Conservation (phyloP, 192 early-diverging fungal genomes). For the Gryganskiella cystojenkinii region DNA sequence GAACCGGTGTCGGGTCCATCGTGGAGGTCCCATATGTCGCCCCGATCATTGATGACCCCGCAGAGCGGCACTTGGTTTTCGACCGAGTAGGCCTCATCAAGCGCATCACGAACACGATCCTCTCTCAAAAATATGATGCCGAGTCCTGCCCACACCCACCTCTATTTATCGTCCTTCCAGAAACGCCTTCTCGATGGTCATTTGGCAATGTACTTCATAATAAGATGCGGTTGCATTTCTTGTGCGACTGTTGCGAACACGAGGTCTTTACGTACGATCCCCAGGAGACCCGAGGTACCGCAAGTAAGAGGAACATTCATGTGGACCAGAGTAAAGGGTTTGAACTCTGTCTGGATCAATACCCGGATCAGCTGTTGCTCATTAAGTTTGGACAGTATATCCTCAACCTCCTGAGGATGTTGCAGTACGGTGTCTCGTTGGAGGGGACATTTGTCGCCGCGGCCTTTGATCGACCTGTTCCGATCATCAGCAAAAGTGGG, state of each 20-base stretch:
- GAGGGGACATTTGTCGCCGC: conserved; percentile 28
- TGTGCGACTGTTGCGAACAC: conserved; percentile 40
- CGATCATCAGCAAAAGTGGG: conserved; percentile 8
- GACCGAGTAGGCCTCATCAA: conserved; percentile 28
- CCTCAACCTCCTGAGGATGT: conserved; percentile 38
- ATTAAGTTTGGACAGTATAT: conserved; percentile 41
- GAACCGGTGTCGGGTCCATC: not conserved
- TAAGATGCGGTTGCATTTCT: conserved; percentile 43
- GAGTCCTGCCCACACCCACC: conserved; percentile 37
- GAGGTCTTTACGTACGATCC: not conserved
- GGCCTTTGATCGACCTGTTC: conserved; percentile 30
- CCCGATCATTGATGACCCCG: conserved; percentile 18
- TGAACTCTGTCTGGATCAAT: conserved; percentile 38
- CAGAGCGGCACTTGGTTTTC: conserved; percentile 22
- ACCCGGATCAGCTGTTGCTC: conserved; percentile 33
- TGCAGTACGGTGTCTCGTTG: conserved; percentile 35
- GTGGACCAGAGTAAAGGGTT: conserved; percentile 17
- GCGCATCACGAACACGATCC: conserved; percentile 10
- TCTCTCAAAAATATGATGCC: conserved; percentile 30
- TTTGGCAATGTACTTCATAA: conserved; percentile 38
- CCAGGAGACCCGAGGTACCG: not conserved
- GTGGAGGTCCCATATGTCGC: not conserved
- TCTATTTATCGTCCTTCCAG: conserved; percentile 35
- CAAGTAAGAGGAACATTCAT: conserved; percentile 28
- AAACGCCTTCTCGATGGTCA: conserved; percentile 30